Conservation (phyloP, 257 asterid genomes). For the Nemophila menziesii region DNA sequence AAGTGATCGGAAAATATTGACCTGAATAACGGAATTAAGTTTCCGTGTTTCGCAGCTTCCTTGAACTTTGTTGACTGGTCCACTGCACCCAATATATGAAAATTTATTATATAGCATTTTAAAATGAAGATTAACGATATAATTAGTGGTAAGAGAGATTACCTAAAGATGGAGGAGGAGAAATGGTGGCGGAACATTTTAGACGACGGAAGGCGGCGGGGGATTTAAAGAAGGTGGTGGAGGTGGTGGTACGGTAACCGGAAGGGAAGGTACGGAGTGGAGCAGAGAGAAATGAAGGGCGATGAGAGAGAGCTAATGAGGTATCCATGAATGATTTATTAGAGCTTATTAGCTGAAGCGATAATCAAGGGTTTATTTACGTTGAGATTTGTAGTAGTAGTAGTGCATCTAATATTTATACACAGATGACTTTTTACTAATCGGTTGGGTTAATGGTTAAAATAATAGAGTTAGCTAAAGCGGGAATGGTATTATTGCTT, state of each 20-base stretch:
- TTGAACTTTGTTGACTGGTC: slow-evolving; percentile 65
- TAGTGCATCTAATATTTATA: too few species aligned
- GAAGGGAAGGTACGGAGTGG: slow-evolving; percentile 18
- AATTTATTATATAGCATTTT: slow-evolving; percentile 1
- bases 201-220: slow-evolving; percentile 15
- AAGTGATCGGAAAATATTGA: slow-evolving; percentile 79
- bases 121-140: neutral
- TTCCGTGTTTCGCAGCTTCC: slow-evolving; percentile 82
- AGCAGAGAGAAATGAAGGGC: slow-evolving; percentile 17
- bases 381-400: too few species aligned
- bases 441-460: too few species aligned
- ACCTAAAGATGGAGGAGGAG: slow-evolving; percentile 39
- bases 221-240: slow-evolving; percentile 10
- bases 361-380: too few species aligned
- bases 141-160: neutral
- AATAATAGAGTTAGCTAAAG: too few species aligned
- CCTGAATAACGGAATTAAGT: slow-evolving; percentile 72
- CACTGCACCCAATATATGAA: slow-evolving; percentile 26
- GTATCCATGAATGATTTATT: slow-evolving; percentile 49
- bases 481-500: too few species aligned
- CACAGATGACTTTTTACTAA: too few species aligned
- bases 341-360: too few species aligned
- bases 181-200: slow-evolving; percentile 36
- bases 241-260: slow-evolving; percentile 11
- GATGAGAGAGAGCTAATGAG: slow-evolving; percentile 26